phyloP scores from a whole-genome alignment of 1,284 basidiomycete species.

The Tausonia pullulans region DNA sequence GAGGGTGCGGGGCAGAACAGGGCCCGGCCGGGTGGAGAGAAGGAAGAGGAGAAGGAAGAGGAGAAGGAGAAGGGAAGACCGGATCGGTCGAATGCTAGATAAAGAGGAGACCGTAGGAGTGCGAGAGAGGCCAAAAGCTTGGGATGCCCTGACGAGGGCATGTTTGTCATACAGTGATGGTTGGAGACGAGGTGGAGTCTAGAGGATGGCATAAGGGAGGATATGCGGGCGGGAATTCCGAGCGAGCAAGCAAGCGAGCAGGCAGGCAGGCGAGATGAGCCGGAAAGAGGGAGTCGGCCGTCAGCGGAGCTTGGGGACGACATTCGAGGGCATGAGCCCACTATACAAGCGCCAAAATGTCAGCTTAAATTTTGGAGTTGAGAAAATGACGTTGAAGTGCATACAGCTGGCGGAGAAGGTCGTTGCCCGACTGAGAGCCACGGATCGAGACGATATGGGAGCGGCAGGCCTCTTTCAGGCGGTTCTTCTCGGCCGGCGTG shows the following conservation, averaged over 20 bases:
- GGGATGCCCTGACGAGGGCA: no score
- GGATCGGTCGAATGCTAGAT: neutral
- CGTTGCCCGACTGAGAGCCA: conserved; percentile 14
- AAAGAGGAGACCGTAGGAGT: no score
- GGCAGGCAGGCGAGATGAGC: no score
- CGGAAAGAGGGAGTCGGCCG: neutral
- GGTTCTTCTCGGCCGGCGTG: conserved; percentile 8
- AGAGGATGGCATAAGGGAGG: no score
- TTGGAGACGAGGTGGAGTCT: no score
- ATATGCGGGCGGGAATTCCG: no score
- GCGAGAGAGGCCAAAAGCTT: no score
- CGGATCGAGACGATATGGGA: conserved; percentile 13
- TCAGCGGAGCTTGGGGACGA: conserved; percentile 13
- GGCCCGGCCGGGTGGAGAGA: neutral
- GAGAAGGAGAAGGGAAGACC: neutral
- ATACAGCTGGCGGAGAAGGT: conserved; percentile 13
- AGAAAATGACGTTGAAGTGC: neutral
- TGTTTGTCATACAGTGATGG: no score
- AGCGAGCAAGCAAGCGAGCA: no score
- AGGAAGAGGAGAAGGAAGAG: neutral
- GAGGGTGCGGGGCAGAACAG: neutral
- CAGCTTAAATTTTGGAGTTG: no score
- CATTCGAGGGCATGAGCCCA: conserved; percentile 15
- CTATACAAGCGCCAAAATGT: neutral
- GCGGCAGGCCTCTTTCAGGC: conserved; percentile 15